Conservation (phyloP, 768 basidiomycete species). For the Hygrocybe coccinea region DNA sequence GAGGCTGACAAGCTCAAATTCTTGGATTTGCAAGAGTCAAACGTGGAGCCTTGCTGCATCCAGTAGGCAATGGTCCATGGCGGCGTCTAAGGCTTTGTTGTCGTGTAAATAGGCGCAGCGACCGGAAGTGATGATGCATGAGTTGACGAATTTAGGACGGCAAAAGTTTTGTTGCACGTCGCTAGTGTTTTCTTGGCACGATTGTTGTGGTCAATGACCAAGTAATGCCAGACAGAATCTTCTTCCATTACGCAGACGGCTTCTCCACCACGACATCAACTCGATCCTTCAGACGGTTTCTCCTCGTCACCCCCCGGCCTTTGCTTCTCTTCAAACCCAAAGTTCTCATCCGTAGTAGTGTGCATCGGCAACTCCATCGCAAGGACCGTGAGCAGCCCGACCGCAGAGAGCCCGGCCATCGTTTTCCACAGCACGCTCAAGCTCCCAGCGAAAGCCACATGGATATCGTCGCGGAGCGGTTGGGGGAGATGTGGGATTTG, state of each 20-base stretch:
- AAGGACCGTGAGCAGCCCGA: constrained; percentile 28
- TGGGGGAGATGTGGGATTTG: constrained; percentile 32
- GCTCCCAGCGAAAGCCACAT: constrained; percentile 36
- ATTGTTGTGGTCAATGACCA: too few relatives aligned
- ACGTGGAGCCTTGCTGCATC: neutral
- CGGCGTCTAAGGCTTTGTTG: too few relatives aligned
- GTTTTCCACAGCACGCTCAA: constrained; percentile 36
- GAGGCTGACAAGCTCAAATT: too few relatives aligned
- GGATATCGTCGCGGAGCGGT: constrained; percentile 29
- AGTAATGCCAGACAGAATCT: too few relatives aligned
- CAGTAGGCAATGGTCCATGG: too few relatives aligned
- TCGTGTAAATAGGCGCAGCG: too few relatives aligned
- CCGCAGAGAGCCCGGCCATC: constrained; percentile 31
- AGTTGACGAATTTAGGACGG: too few relatives aligned
- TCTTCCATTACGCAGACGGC: neutral
- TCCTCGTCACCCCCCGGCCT: neutral
- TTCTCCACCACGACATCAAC: neutral
- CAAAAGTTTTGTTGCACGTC: too few relatives aligned
- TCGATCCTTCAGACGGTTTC: neutral
- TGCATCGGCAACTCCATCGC: constrained; percentile 30
- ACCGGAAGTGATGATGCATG: too few relatives aligned
- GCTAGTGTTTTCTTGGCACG: too few relatives aligned
- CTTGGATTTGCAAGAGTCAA: too few relatives aligned
- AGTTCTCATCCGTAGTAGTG: constrained; percentile 22
- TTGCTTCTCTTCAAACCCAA: constrained; percentile 16